These are phyloP conservation scores for Inonotus hispidus DNA, from an alignment of 1,284 basidiomycete species.

Conservation along the genomic window DNA sequence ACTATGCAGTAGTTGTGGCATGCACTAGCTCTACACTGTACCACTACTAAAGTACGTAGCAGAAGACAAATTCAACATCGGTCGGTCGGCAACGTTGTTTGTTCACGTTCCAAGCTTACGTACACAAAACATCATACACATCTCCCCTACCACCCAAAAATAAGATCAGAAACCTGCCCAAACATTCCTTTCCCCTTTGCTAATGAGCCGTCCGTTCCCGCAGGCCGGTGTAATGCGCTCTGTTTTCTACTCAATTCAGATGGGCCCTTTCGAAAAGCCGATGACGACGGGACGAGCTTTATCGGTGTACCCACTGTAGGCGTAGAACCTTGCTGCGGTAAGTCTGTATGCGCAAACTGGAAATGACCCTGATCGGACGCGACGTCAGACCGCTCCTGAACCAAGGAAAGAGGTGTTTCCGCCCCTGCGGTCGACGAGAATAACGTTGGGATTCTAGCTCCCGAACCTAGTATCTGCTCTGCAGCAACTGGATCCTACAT, in stretches of 20 bases:
- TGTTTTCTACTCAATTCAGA: constrained; percentile 30
- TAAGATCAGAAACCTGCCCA: constrained; percentile 69
- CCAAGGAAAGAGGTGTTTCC: background rate
- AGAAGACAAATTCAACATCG: background rate
- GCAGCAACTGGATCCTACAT: constrained; percentile 7
- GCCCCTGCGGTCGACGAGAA: background rate
- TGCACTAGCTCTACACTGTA: background rate
- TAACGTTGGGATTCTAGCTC: background rate
- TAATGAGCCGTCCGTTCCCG: constrained; percentile 30
- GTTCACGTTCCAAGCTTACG: background rate
- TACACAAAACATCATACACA: background rate
- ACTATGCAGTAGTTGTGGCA: no score
- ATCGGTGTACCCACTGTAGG: constrained; percentile 57
- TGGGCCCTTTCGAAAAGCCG: constrained; percentile 55
- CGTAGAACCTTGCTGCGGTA: constrained; percentile 22
- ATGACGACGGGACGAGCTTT: constrained; percentile 59
- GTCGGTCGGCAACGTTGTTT: no score
- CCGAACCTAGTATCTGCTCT: constrained; percentile 17
- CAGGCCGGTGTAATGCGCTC: constrained; percentile 22
- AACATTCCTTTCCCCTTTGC: constrained; percentile 46
- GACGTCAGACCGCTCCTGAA: constrained; percentile 4
- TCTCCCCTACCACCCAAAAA: constrained; percentile 61
- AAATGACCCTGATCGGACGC: constrained; percentile 1
- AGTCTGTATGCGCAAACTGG: constrained; percentile 37
- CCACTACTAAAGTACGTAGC: background rate